phyloP scores from a whole-genome alignment of 495 filamentous ascomycete genomes.

The Neurospora tetraspora region DNA sequence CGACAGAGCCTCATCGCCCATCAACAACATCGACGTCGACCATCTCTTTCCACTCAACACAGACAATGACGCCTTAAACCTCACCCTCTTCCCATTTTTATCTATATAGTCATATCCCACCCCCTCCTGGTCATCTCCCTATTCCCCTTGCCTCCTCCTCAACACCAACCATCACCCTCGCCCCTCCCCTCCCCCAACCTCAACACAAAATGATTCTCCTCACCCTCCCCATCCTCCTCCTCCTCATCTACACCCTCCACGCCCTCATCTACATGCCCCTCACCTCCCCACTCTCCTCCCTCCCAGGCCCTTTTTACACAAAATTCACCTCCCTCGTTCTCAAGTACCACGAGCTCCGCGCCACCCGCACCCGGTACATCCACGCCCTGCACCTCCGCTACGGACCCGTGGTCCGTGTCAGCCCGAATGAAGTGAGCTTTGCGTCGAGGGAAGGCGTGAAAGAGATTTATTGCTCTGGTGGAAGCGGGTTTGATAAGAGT shows the following conservation, averaged over 20 bases:
- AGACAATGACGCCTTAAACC: neutral
- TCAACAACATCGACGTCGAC: neutral
- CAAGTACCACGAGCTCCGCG: slow-evolving; percentile 48
- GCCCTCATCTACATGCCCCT: slow-evolving; percentile 5
- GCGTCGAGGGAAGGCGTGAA: slow-evolving; percentile 46
- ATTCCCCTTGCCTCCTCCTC: neutral
- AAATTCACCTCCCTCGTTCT: slow-evolving; percentile 41
- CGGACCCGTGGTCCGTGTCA: slow-evolving; percentile 46
- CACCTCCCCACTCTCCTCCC: slow-evolving; percentile 29
- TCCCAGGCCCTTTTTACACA: slow-evolving; percentile 47
- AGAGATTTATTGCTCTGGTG: slow-evolving; percentile 55
- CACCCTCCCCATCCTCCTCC: slow-evolving; percentile 4
- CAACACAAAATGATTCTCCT: slow-evolving; percentile 7
- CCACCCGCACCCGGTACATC: slow-evolving; percentile 43
- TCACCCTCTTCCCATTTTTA: neutral
- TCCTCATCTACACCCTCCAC: slow-evolving; percentile 12
- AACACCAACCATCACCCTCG: neutral
- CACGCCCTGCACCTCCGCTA: slow-evolving; percentile 46
- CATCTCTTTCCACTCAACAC: neutral
- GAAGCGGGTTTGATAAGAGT: slow-evolving; percentile 60
- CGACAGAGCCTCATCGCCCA: neutral
- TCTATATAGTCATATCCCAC: neutral
- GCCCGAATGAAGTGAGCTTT: slow-evolving; percentile 54
- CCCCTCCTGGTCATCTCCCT: neutral
- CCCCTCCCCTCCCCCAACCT: neutral